phyloP scores from a whole-genome alignment of 2,329 filamentous ascomycete species.

The Aspergillus ibericus region DNA sequence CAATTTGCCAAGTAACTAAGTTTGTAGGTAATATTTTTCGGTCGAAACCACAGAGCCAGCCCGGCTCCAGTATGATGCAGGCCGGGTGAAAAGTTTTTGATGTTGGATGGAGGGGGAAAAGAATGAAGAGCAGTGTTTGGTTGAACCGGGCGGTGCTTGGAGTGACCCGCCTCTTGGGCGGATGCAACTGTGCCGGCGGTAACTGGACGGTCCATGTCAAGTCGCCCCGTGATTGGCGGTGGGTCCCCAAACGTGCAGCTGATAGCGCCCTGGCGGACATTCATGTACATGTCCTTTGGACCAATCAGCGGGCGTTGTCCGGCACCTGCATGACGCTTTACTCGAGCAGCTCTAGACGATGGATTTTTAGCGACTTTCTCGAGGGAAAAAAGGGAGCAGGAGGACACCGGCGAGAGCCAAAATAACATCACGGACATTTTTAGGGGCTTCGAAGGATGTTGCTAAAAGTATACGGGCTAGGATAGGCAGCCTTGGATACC shows the following conservation, averaged over 20 bases:
- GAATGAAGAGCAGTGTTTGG: constrained; percentile 12
- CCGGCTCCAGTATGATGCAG: constrained; percentile 15
- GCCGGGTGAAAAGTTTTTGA: constrained; percentile 14
- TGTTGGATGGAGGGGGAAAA: constrained; percentile 11
- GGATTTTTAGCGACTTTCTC: constrained; percentile 1
- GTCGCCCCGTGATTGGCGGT: constrained; percentile 15
- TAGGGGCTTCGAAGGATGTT: background rate
- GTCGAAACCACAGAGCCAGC: constrained; percentile 1
- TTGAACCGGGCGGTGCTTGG: constrained; percentile 9
- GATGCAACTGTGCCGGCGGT: constrained; percentile 13
- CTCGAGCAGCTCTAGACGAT: constrained; percentile 18
- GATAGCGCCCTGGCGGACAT: constrained; percentile 25
- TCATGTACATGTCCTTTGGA: constrained; percentile 16
- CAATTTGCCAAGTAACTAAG: background rate
- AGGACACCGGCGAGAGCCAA: constrained; percentile 7
- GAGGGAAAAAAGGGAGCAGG: constrained; percentile 8
- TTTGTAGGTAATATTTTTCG: background rate
- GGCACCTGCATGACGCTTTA: constrained; percentile 25
- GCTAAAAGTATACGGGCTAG: background rate
- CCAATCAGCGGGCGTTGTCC: constrained; percentile 18
- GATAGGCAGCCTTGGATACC: constrained; percentile 7
- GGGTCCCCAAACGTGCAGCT: constrained; percentile 22
- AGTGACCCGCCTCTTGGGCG: background rate
- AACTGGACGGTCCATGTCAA: constrained; percentile 8
- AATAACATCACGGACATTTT: constrained; percentile 7